These are phyloP conservation scores for Zanthoxylum bungeanum DNA, from an alignment of 345 rosid genomes.

Conservation along the genomic window DNA sequence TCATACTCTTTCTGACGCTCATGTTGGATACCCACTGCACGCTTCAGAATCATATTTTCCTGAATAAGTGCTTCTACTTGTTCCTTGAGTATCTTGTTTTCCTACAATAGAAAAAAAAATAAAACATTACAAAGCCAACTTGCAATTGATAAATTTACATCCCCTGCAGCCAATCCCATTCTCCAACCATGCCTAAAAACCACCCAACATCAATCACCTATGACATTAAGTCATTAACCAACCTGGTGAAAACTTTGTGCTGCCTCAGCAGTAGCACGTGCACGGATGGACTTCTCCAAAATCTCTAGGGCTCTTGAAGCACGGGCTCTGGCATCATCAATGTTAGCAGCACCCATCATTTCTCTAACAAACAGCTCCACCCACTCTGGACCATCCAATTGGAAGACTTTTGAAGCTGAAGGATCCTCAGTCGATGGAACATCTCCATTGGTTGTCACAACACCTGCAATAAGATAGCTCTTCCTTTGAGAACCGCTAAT, in stretches of 20 bases:
- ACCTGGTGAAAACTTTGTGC: conserved; percentile 57
- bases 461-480: conserved; percentile 19
- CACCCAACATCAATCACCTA: background rate
- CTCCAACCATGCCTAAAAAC: background rate
- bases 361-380: conserved; percentile 78
- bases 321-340: conserved; percentile 79
- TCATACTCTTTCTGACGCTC: conserved; percentile 70
- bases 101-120: conserved; percentile 28
- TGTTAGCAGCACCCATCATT: conserved; percentile 64
- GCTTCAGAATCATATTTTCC: conserved; percentile 67
- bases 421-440: conserved; percentile 30
- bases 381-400: conserved; percentile 69
- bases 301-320: conserved; percentile 76
- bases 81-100: conserved; percentile 63
- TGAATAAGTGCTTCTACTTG: conserved; percentile 67
- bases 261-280: conserved; percentile 56
- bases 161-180: background rate
- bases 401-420: conserved; percentile 28
- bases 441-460: conserved; percentile 29
- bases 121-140: background rate
- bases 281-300: conserved; percentile 70
- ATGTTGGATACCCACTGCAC: conserved; percentile 81
- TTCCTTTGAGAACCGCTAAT: conserved; percentile 1
- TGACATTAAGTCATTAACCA: background rate
- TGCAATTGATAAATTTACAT: background rate